These are phyloP conservation scores for Epichloe sylvatica DNA, from an alignment of 2,329 filamentous ascomycete genomes.

Conservation along the genomic window DNA sequence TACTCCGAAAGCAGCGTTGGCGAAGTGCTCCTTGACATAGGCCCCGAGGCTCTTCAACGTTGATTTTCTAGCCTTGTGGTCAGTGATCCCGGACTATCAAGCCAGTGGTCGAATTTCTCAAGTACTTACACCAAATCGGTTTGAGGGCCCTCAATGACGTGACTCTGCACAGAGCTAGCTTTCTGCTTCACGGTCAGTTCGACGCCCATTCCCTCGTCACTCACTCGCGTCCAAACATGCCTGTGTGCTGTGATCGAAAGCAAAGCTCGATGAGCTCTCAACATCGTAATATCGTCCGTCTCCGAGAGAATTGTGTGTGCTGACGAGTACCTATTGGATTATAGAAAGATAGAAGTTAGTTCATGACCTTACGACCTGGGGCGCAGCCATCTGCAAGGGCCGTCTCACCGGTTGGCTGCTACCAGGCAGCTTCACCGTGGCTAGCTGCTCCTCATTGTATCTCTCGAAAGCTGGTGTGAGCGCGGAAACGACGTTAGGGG, in stretches of 20 bases:
- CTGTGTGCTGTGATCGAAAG: conserved; percentile 72
- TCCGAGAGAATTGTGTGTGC: conserved; percentile 70
- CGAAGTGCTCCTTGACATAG: conserved; percentile 82
- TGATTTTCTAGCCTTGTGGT: conserved; percentile 48
- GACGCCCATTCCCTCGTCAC: neutral
- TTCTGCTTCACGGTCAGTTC: conserved; percentile 36
- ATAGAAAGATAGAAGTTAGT: neutral
- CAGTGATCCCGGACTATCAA: neutral
- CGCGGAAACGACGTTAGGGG: conserved; percentile 52
- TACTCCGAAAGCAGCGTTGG: conserved; percentile 64
- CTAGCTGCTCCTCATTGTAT: conserved; percentile 93
- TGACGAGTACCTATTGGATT: conserved; percentile 60
- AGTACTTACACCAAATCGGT: conserved; percentile 62
- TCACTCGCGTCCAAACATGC: conserved; percentile 24
- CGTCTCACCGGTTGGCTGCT: conserved; percentile 46
- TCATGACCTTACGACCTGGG: neutral
- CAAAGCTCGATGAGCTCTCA: conserved; percentile 75
- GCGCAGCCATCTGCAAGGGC: neutral
- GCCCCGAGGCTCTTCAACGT: conserved; percentile 61
- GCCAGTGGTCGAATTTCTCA: neutral
- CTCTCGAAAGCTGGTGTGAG: conserved; percentile 76
- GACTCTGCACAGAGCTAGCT: conserved; percentile 68
- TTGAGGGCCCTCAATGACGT: conserved; percentile 63
- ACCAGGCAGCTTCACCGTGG: conserved; percentile 78
- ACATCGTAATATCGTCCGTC: conserved; percentile 80